A percentile compares a stretch with the other conserved stretches of the same genome.
phyloP scores from a whole-genome alignment of 2,329 filamentous ascomycete species.

The Beauveria varroae region DNA sequence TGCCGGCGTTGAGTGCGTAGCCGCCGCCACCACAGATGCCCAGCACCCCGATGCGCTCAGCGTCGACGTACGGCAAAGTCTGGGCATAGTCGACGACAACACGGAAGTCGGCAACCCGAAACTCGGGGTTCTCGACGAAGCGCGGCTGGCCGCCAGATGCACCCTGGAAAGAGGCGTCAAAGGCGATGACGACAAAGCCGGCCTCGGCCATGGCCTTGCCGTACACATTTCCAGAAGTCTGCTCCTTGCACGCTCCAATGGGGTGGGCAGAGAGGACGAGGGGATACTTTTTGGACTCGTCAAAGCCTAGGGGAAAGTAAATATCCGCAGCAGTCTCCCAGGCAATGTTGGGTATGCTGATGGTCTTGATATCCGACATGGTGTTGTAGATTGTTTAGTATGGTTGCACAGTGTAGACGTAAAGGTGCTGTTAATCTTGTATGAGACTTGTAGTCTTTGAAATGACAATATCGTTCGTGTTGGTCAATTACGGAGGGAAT shows the following conservation, averaged over 20 bases:
- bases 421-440: neutral
- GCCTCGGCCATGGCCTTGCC: constrained; percentile 21
- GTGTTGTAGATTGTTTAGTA: neutral
- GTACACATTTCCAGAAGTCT: constrained; percentile 23
- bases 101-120: constrained; percentile 26
- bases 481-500: neutral
- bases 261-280: constrained; percentile 24
- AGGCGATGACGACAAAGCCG: constrained; percentile 22
- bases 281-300: constrained; percentile 1
- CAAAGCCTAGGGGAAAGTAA: neutral
- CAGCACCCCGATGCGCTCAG: constrained; percentile 26
- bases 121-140: constrained; percentile 27
- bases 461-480: neutral
- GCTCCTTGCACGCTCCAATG: constrained; percentile 27
- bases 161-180: constrained; percentile 30
- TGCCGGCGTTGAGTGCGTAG: constrained; percentile 26
- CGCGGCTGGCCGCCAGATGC: constrained; percentile 25
- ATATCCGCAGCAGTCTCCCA: constrained; percentile 3
- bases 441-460: neutral
- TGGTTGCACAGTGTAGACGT: neutral
- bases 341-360: constrained; percentile 5
- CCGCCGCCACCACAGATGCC: constrained; percentile 32
- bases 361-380: neutral
- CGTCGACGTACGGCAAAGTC: constrained; percentile 21
- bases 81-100: constrained; percentile 25